These are phyloP conservation scores for Tremella fuciformis DNA, from an alignment of 768 basidiomycete genomes.

Conservation along the genomic window DNA sequence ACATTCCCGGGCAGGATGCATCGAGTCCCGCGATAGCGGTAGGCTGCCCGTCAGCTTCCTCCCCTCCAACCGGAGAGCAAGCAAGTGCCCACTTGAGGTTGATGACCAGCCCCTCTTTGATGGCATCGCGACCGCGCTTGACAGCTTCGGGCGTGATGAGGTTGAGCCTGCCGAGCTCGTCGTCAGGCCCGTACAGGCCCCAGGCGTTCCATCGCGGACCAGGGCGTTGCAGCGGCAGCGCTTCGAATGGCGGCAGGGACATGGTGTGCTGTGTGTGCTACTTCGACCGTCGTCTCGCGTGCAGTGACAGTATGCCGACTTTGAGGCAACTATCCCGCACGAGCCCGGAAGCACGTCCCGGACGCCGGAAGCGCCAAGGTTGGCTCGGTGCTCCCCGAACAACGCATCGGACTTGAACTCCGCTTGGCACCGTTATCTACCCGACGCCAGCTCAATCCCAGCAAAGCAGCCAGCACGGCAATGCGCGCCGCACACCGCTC, in stretches of 20 bases:
- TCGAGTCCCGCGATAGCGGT: conserved; percentile 1
- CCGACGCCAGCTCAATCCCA: too few relatives aligned
- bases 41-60: conserved; percentile 10
- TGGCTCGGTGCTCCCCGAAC: too few relatives aligned
- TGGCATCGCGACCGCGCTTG: conserved; percentile 8
- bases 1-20: conserved; percentile 9
- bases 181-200: conserved; percentile 18
- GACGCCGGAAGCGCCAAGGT: too few relatives aligned
- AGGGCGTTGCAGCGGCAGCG: conserved; percentile 4
- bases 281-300: too few relatives aligned
- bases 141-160: conserved; percentile 16
- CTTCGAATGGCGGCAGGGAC: conserved; percentile 2
- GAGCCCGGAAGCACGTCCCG: too few relatives aligned
- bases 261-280: background rate
- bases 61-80: background rate
- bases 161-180: conserved; percentile 9
- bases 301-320: too few relatives aligned
- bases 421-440: too few relatives aligned
- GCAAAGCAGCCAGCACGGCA: too few relatives aligned
- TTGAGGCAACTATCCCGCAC: too few relatives aligned
- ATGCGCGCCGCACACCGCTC: too few relatives aligned
- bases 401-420: too few relatives aligned
- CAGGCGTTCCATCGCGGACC: conserved; percentile 24
- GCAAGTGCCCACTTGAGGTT: conserved; percentile 28
- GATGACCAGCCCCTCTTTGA: conserved; percentile 18